A percentile compares a stretch with the other conserved stretches of the same genome.
phyloP scores from a whole-genome alignment of 1,284 basidiomycete genomes.

The Ustilago vetiveriae region DNA sequence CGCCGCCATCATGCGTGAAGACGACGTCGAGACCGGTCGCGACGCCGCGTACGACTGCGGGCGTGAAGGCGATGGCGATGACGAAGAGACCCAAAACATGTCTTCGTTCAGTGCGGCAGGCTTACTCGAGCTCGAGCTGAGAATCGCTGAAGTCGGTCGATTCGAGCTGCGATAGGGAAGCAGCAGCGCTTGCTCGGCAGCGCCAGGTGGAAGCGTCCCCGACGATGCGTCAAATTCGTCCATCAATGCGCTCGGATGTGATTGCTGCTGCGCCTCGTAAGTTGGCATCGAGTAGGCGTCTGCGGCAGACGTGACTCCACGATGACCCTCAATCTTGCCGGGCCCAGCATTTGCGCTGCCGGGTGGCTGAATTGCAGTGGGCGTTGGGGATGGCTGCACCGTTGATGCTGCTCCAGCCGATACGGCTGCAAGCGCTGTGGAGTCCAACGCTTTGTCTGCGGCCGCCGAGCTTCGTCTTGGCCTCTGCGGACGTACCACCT shows the following conservation, averaged over 20 bases:
- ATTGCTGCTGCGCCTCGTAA: slow-evolving; percentile 5
- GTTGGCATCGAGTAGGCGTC: slow-evolving; percentile 23
- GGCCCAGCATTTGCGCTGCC: not conserved
- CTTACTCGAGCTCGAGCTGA: slow-evolving; percentile 8
- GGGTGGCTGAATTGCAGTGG: slow-evolving; percentile 8
- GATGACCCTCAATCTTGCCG: slow-evolving; percentile 2
- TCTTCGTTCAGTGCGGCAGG: slow-evolving; percentile 29
- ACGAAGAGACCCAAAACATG: slow-evolving; percentile 43
- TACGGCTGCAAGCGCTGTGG: slow-evolving; percentile 38
- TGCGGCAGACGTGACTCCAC: slow-evolving; percentile 20
- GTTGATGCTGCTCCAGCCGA: slow-evolving; percentile 1
- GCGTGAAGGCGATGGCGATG: slow-evolving; percentile 27
- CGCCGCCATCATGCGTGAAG: slow-evolving; percentile 15
- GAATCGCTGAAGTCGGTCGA: slow-evolving; percentile 1
- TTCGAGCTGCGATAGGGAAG: slow-evolving; percentile 18
- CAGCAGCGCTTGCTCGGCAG: slow-evolving; percentile 32
- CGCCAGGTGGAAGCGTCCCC: slow-evolving; percentile 38
- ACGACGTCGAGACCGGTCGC: slow-evolving; percentile 13
- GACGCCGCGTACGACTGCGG: slow-evolving; percentile 25
- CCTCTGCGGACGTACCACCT: slow-evolving; percentile 50
- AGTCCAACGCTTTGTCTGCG: slow-evolving; percentile 27
- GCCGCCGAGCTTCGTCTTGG: slow-evolving; percentile 24
- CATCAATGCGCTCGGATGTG: not conserved
- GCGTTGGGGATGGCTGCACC: slow-evolving; percentile 12
- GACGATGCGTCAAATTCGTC: slow-evolving; percentile 28